Conservation (phyloP, 2,329 filamentous ascomycete genomes). For the Fusarium protoensiforme region DNA sequence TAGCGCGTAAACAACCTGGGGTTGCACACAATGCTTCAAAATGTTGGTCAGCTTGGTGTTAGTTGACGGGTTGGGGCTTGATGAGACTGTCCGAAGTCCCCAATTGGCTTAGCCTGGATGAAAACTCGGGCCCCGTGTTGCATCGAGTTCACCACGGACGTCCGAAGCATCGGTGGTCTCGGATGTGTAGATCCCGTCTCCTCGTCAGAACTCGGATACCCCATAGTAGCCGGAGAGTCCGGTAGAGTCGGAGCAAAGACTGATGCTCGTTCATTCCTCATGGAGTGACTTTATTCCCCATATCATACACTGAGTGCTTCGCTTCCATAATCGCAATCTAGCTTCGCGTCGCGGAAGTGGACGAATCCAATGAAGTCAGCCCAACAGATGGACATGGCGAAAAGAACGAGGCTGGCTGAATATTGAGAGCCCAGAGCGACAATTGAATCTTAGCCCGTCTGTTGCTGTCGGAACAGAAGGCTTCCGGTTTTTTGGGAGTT, state of each 20-base stretch:
- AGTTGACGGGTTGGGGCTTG: conserved; percentile 4
- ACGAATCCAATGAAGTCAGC: background rate
- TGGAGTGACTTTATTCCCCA: background rate
- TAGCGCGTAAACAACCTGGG: conserved; percentile 1
- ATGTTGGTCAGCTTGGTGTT: background rate
- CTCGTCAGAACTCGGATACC: background rate
- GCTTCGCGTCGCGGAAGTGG: background rate
- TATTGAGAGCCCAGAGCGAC: background rate
- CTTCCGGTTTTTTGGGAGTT: conserved; percentile 30
- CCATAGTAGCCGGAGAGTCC: background rate
- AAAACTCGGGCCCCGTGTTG: background rate
- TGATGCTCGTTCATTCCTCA: background rate
- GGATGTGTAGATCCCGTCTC: conserved; percentile 39
- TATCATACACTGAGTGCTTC: background rate
- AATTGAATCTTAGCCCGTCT: background rate
- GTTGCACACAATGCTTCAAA: conserved; percentile 6
- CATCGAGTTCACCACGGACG: background rate
- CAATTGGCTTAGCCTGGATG: background rate
- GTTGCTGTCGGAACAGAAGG: conserved; percentile 25
- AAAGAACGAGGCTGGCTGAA: background rate
- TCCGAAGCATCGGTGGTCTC: conserved; percentile 31
- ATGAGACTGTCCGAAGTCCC: conserved; percentile 2
- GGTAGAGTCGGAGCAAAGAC: background rate
- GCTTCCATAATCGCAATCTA: background rate
- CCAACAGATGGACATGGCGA: background rate